Evolutionary conservation across 169 alveolate genomes (phyloP), one percentile per base, ranked within the genome.

Genomic region (Cryptosporidium sp.): DNA sequence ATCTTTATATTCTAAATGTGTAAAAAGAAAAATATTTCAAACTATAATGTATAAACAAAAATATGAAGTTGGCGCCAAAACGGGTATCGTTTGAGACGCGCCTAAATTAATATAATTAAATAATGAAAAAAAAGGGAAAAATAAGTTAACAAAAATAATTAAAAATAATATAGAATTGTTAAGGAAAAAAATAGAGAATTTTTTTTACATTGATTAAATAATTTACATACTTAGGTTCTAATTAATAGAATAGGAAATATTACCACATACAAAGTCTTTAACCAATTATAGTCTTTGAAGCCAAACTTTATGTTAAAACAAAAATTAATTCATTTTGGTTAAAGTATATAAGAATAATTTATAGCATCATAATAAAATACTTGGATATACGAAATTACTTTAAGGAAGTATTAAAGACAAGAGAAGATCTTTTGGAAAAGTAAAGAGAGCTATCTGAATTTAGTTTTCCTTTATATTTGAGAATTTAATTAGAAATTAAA

Each of bases 51-150:
- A 42, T 9, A 0, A 42, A 42, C 48, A 42, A 42, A 31, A 21
- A 67, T 33, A 31, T 1, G 1, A 0, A 12, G 1, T 0, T 33
- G 73, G 73, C 73, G 73, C 73, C 73, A 67, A 18, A 26, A 31
- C 0, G 16, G 73, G 73, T 67, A 67, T 31, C 73, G 73, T n/a
- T 21, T 29, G 72, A 67, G 73, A 67, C 73, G 73, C 73, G 73
- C 73, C 73, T 67, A 37, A 39, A 39, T 1, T 26, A 65, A 37
- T 35, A 29, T 65, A 65, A 65, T 26, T 65, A 21, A 12, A 18
- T 10, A 33, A 26, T 4, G 26, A 26, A n/a, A 56, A 21, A 7
- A 26, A 56, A 26, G 67, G 14, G 35, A 21, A 56, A 56, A 23
- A 12, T 5, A 56, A 56, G 35, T 23, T 23, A 1, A 26, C 21